phyloP scores from a whole-genome alignment of 148 eudicot species.

The Agrostemma githago region DNA sequence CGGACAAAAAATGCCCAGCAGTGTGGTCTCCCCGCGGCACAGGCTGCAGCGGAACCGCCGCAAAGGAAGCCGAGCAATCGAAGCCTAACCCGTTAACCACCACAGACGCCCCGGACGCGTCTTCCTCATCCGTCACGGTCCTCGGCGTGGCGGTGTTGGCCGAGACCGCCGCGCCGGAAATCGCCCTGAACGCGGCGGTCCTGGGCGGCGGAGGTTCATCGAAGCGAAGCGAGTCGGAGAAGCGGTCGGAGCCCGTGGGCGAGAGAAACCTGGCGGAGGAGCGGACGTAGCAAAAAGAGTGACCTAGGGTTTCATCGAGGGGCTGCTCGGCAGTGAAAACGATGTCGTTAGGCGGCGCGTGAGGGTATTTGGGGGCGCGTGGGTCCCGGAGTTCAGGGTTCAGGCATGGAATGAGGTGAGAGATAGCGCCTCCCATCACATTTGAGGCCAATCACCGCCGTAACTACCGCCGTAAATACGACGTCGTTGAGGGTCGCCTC shows the following conservation, averaged over 20 bases:
- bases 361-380: background rate
- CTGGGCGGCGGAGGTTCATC: slow-evolving; percentile 24
- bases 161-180: slow-evolving; percentile 86
- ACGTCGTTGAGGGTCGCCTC: background rate
- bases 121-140: slow-evolving; percentile 44
- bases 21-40: slow-evolving; percentile 51
- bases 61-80: slow-evolving; percentile 76
- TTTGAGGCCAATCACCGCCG: slow-evolving; percentile 24
- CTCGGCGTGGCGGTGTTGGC: slow-evolving; percentile 83
- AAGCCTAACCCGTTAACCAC: slow-evolving; percentile 54
- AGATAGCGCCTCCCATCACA: slow-evolving; percentile 85
- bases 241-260: slow-evolving; percentile 86
- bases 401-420: slow-evolving; percentile 78
- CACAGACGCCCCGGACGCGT: slow-evolving; percentile 32
- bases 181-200: slow-evolving; percentile 54
- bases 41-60: slow-evolving; percentile 73
- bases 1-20: slow-evolving; percentile 72
- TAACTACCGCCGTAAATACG: background rate
- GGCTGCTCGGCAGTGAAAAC: slow-evolving; percentile 43
- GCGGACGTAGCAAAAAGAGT: slow-evolving; percentile 91
- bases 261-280: slow-evolving; percentile 79
- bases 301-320: slow-evolving; percentile 91
- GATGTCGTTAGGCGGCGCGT: slow-evolving; percentile 17
- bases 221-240: slow-evolving; percentile 70
- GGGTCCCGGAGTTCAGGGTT: slow-evolving; percentile 34